These are phyloP conservation scores for Graphilbum fragrans DNA, from an alignment of 2,329 filamentous ascomycete genomes.

Conservation along the genomic window DNA sequence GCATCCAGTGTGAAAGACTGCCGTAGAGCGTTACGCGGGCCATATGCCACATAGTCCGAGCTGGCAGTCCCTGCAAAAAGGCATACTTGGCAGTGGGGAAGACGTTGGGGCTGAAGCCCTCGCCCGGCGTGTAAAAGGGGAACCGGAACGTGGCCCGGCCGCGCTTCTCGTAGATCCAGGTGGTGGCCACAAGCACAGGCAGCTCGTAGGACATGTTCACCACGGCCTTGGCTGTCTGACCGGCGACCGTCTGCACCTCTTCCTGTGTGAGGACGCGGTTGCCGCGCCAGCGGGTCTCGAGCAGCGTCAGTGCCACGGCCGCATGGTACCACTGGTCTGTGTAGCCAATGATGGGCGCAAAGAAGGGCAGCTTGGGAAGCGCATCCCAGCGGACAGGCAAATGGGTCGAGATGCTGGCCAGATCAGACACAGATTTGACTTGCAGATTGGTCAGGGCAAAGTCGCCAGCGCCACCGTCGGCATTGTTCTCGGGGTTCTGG, in stretches of 20 bases:
- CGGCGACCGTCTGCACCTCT: slow-evolving; percentile 10
- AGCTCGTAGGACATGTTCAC: slow-evolving; percentile 5
- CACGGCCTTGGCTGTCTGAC: slow-evolving; percentile 6
- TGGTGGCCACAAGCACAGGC: slow-evolving; percentile 3
- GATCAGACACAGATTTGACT: slow-evolving; percentile 5
- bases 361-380: slow-evolving; percentile 9
- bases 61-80: slow-evolving; percentile 1
- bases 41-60: slow-evolving; percentile 9
- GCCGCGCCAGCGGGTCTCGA: slow-evolving; percentile 6
- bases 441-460: slow-evolving; percentile 4
- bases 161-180: slow-evolving; percentile 3
- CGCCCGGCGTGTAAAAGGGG: slow-evolving; percentile 8
- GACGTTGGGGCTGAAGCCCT: slow-evolving; percentile 6
- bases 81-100: slow-evolving; percentile 4
- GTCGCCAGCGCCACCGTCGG: slow-evolving; percentile 2
- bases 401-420: slow-evolving; percentile 4
- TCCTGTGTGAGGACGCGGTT: slow-evolving; percentile 8
- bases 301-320: slow-evolving; percentile 5
- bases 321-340: slow-evolving; percentile 7
- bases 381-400: slow-evolving; percentile 9
- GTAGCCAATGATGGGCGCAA: slow-evolving; percentile 4
- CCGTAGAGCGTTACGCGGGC: slow-evolving; percentile 6
- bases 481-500: not conserved
- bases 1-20: slow-evolving; percentile 3
- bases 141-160: slow-evolving; percentile 9